Percentiles rank a stretch among this genome's conserved stretches.
Evolutionary conservation across 306 rosid genomes (phyloP).

Genomic region (Citrullus colocynthis): DNA sequence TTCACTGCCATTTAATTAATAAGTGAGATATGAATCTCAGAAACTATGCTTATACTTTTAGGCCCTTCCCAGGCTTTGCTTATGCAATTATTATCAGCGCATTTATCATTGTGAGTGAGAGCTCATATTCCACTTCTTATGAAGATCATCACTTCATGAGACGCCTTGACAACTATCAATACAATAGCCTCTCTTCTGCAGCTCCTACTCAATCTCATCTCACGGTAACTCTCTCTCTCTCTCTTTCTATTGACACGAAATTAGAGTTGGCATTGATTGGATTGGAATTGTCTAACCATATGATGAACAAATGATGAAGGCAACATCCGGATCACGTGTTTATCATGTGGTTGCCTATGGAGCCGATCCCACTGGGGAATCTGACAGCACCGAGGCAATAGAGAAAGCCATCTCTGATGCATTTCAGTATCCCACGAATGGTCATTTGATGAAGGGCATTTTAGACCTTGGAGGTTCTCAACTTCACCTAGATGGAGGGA

Average conservation of each 20-base stretch:
- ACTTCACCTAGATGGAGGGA: conserved; percentile 33
- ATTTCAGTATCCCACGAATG: conserved; percentile 3
- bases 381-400: conserved; percentile 28
- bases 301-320: neutral
- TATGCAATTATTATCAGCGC: neutral
- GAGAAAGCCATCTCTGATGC: conserved; percentile 21
- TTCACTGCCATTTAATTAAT: neutral
- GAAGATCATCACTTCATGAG: conserved; percentile 4
- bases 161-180: neutral
- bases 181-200: neutral
- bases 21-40: neutral
- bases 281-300: neutral
- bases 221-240: neutral
- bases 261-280: neutral
- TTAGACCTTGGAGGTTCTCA: conserved; percentile 27
- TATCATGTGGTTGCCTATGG: conserved; percentile 23
- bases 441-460: conserved; percentile 22
- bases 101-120: conserved; percentile 1
- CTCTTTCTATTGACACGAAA: neutral
- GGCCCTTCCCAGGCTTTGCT: neutral
- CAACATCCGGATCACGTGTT: conserved; percentile 14
- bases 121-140: conserved; percentile 16
- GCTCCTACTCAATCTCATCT: neutral
- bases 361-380: conserved; percentile 30
- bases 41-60: neutral